A percentile compares a stretch with the other conserved stretches of the same genome.
Conservation (phyloP, 225 moss, liverwort and hornwort genomes). For the Asterella californica region DNA sequence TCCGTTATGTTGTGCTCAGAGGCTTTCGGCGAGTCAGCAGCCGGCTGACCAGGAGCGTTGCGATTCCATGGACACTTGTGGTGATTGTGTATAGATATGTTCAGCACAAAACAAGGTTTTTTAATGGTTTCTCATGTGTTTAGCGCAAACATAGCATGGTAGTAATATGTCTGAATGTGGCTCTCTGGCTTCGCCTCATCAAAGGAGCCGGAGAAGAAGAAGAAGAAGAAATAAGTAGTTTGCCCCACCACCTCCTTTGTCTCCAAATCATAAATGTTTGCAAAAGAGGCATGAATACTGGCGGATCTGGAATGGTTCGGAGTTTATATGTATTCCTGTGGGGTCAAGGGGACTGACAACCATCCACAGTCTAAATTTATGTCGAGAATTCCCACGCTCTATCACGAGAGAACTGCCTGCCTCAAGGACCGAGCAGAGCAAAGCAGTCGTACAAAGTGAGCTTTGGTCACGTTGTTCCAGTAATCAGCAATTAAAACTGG, state of each 20-base stretch:
- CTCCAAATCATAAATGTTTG: not conserved
- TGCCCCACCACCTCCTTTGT: not conserved
- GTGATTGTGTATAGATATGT: not conserved
- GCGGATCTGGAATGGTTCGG: not conserved
- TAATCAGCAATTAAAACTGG: not conserved
- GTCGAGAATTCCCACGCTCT: not conserved
- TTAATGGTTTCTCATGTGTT: too few relatives aligned
- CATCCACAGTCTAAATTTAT: not conserved
- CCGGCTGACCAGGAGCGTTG: constrained; percentile 6
- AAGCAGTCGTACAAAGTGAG: not conserved
- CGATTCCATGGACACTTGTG: not conserved
- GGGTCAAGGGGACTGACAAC: constrained; percentile 1
- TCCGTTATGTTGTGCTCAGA: constrained; percentile 13
- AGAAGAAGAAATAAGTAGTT: not conserved
- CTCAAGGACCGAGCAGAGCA: not conserved
- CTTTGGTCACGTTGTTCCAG: not conserved
- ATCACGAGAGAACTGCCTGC: not conserved
- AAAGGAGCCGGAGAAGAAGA: not conserved
- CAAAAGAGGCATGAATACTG: not conserved
- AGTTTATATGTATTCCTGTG: not conserved
- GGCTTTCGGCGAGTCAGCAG: constrained; percentile 20
- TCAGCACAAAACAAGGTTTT: not conserved
- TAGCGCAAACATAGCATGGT: too few relatives aligned
- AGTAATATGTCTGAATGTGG: not conserved
- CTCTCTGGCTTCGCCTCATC: not conserved